Base-by-base conservation (phyloP, 23 red algal species). In the Gracilaria vermiculophylla region DNA sequence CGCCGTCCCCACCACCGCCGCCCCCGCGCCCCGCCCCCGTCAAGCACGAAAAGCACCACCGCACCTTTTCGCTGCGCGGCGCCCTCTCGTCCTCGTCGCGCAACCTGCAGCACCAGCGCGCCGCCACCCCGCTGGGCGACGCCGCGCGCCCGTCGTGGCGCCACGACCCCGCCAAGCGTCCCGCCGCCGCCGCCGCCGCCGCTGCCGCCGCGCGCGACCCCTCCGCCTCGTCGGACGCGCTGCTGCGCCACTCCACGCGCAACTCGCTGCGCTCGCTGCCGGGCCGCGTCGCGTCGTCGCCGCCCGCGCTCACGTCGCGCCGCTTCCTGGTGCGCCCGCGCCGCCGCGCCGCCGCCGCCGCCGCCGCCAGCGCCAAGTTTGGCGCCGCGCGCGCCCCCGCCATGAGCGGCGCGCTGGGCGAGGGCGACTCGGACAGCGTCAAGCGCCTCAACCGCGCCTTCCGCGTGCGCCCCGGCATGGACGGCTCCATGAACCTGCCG, bases 361-460 rank as follows among this genome's bases (percentile, higher is more conserved):
- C 52, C 16, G 43, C 51, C 43, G 24, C 62, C 35, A 84, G 43
- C 33, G 50, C 52, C 16, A 61, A 61, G 41, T 44, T 56, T 2
- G 41, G 43, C 29, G 40, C 51, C 39, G 33, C 24, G 20, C 21
- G 76, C 21, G 3, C 76, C 23, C 28, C 10, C 15, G 39, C 76
- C 13, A 56, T 56, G 51, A 56, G 80, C 37, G 47, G 61, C 58
- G n/a, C 80, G 48, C 80, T 91, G 54, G 87, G 73, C 21, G 87
- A 91, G 64, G 87, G 87, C 42, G 87, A 91, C 67, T 73, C 73
- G 27, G 87, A 73, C 47, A 69, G 62, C 43, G 75, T 69, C 51
- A 81, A 81, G 39, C 78, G 76, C 31, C 58, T 67, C 43, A 69
- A 84, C 34, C 80, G 80, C 37, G 76, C 21, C 53, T 54, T 79